Base-by-base conservation (phyloP, 768 basidiomycete species). In the Rhizopogon roseolus region DNA sequence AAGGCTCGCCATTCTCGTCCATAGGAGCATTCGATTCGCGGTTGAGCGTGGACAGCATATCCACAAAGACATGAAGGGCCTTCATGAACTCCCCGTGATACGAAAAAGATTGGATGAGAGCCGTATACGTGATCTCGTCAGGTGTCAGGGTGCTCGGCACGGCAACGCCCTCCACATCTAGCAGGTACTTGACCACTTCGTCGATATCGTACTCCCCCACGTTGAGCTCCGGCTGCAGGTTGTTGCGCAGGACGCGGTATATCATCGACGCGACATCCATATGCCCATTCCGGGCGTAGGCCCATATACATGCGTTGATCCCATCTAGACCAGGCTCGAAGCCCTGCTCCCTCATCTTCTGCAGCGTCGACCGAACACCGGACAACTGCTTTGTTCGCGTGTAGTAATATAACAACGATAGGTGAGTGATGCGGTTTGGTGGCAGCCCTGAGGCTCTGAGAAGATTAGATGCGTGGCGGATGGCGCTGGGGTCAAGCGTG, bases 231-330 rank as follows among this genome's bases (percentile, higher is more conserved):
- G 76, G 76, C 5, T 67, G 56, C 25, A 75, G 59, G 50, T 84
- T 81, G 59, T 81, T 73, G 41, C 85, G 78, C 16, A 93, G 73
- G 8, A 84, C 59, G 32, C 79, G 79, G 60, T 91, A 93, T 29
- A 93, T 77, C 56, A 73, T 71, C 53, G 68, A 64, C 1, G 81
- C 82, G n/a, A 86, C 57, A 51, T 86, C 81, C 19, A 84, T 60
- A 17, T 76, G 78, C 13, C 72, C 68, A 49, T 76, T 76, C 37
- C 71, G 71, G 16, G 78, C 79, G 66, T 80, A 91, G 0, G 85
- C 85, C 84, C 82, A 87, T 8, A 93, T 70, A 60, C 80, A 82
- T 6, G 81, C 76, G 62, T 92, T 93, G 59, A 86, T 62, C 10
- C 84, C 86, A 50, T 86, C 85, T 19, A 88, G 58, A 6, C 81